These are phyloP conservation scores for Aspergillus fumigatus DNA, from an alignment of 2,329 filamentous ascomycete genomes.

Conservation along the genomic window DNA sequence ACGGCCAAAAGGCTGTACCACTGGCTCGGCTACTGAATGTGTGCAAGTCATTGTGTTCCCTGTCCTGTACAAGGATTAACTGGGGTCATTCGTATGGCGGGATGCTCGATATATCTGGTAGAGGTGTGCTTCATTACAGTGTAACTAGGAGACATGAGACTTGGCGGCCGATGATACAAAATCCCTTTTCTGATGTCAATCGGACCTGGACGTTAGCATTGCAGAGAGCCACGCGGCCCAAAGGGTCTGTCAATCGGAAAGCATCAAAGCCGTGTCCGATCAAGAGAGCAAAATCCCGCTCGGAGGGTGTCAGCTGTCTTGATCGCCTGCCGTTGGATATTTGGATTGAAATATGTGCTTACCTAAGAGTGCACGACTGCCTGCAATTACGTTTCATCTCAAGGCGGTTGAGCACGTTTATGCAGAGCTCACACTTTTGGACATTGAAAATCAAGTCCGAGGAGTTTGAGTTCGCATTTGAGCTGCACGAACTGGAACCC, in stretches of 20 bases:
- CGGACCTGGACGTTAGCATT: not conserved
- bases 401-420: not conserved
- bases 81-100: not conserved
- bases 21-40: not conserved
- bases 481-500: not conserved
- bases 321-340: not conserved
- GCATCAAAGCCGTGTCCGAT: not conserved
- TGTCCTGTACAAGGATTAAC: not conserved
- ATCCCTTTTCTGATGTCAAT: not conserved
- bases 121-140: not conserved
- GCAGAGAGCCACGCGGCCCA: not conserved
- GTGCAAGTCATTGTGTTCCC: not conserved
- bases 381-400: not conserved
- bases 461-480: not conserved
- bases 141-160: not conserved
- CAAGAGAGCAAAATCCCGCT: not conserved
- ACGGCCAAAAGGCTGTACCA: not conserved
- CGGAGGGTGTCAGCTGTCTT: not conserved
- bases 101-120: not conserved
- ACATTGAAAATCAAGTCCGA: not conserved
- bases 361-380: not conserved
- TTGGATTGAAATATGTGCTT: not conserved
- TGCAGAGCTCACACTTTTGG: not conserved
- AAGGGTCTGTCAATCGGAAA: not conserved
- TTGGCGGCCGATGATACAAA: not conserved